These are phyloP conservation scores for Mortierella hygrophila DNA, from an alignment of 192 early-diverging fungal genomes.

Conservation along the genomic window DNA sequence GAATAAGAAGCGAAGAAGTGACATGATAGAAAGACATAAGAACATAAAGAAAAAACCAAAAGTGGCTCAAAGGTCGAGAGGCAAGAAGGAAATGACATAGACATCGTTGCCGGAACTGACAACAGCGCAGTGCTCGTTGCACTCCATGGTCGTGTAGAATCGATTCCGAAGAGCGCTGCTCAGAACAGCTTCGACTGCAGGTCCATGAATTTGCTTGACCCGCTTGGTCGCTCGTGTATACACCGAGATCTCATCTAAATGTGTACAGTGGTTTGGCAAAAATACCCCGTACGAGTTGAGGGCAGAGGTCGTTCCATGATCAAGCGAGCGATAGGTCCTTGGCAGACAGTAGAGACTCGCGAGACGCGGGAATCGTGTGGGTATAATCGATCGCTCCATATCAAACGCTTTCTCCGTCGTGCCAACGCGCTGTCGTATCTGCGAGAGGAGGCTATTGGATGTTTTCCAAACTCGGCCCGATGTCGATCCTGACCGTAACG, in stretches of 20 bases:
- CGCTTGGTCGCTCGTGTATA: constrained; percentile 42
- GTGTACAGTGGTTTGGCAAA: constrained; percentile 38
- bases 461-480: constrained; percentile 40
- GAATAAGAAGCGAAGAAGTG: neutral
- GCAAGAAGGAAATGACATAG: constrained; percentile 49
- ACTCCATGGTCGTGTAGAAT: constrained; percentile 55
- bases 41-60: neutral
- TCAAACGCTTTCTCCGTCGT: constrained; percentile 23
- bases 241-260: constrained; percentile 41
- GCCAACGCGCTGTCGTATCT: constrained; percentile 51
- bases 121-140: constrained; percentile 51
- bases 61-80: constrained; percentile 11
- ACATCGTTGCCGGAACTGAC: constrained; percentile 44
- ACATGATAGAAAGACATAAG: neutral
- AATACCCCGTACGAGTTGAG: constrained; percentile 48
- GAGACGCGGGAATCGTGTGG: constrained; percentile 46
- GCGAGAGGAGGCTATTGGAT: constrained; percentile 50
- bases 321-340: constrained; percentile 21
- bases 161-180: constrained; percentile 26
- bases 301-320: constrained; percentile 52
- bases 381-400: constrained; percentile 34
- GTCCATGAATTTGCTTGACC: constrained; percentile 37
- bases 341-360: constrained; percentile 47
- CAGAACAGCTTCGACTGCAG: constrained; percentile 34
- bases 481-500: neutral